Conservation (phyloP, 192 early-diverging fungal genomes). For the Jimgerdemannia lactiflua region DNA sequence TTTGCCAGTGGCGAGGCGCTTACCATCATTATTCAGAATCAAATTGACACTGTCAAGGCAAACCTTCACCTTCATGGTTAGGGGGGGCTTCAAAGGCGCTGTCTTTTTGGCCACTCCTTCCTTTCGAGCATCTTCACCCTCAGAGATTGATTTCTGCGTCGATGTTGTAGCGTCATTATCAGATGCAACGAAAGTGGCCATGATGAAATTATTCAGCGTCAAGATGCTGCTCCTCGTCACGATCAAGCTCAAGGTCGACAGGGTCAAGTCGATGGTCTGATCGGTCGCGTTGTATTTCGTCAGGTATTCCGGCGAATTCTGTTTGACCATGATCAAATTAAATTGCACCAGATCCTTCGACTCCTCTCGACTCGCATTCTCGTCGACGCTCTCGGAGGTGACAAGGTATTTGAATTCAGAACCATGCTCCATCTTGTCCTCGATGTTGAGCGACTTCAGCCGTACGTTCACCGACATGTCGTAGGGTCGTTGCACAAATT, state of each 20-base stretch:
- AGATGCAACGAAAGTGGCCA: conserved; percentile 60
- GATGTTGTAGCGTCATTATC: conserved; percentile 15
- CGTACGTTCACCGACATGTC: conserved; percentile 73
- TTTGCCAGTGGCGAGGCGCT: conserved; percentile 66
- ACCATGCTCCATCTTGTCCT: conserved; percentile 58
- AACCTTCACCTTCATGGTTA: conserved; percentile 74
- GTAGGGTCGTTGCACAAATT: conserved; percentile 67
- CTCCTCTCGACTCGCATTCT: conserved; percentile 37
- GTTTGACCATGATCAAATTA: conserved; percentile 69
- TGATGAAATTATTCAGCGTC: conserved; percentile 80
- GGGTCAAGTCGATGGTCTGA: conserved; percentile 77
- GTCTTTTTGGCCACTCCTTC: conserved; percentile 7
- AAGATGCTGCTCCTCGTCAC: conserved; percentile 83
- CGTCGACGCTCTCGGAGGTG: conserved; percentile 43
- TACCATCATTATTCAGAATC: conserved; percentile 78
- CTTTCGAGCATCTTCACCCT: not conserved
- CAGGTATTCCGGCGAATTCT: conserved; percentile 67
- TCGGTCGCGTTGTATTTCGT: conserved; percentile 74
- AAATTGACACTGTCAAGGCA: conserved; percentile 78
- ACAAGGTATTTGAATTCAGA: conserved; percentile 61
- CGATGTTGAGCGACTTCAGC: conserved; percentile 76
- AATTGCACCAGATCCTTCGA: conserved; percentile 67
- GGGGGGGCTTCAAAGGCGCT: conserved; percentile 25
- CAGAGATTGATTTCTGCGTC: not conserved
- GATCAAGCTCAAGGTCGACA: conserved; percentile 77